These are phyloP conservation scores for Scleroderma bovista DNA, from an alignment of 768 basidiomycete species.

Conservation along the genomic window DNA sequence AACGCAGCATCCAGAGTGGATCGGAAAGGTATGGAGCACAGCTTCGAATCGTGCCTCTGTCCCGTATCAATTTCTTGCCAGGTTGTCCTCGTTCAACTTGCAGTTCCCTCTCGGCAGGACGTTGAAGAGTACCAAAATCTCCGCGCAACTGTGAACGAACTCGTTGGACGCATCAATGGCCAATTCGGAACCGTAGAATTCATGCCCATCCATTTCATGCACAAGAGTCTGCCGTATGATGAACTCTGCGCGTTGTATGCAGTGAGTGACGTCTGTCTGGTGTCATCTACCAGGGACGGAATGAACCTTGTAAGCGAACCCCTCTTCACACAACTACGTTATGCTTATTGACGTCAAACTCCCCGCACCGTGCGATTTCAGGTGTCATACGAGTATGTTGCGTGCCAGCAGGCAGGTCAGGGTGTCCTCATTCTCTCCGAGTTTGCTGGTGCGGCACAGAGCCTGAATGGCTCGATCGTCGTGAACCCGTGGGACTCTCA, in stretches of 20 bases:
- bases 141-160: slow-evolving; percentile 91
- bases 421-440: slow-evolving; percentile 98
- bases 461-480: slow-evolving; percentile 90
- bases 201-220: slow-evolving; percentile 99
- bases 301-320: slow-evolving; percentile 85
- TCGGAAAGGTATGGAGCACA: slow-evolving; percentile 76
- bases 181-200: slow-evolving; percentile 99
- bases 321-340: background rate
- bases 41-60: background rate
- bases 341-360: slow-evolving; percentile 4
- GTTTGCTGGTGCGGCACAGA: slow-evolving; percentile 96
- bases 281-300: slow-evolving; percentile 92
- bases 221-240: slow-evolving; percentile 88
- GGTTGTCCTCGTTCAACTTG: slow-evolving; percentile 95
- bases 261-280: slow-evolving; percentile 91
- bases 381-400: slow-evolving; percentile 99
- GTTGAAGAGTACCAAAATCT: slow-evolving; percentile 99
- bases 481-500: slow-evolving; percentile 99
- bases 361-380: slow-evolving; percentile 24
- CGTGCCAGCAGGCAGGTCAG: slow-evolving; percentile 87
- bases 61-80: slow-evolving; percentile 23
- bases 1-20: slow-evolving; percentile 97
- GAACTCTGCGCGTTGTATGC: slow-evolving; percentile 98
- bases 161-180: slow-evolving; percentile 97
- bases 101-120: slow-evolving; percentile 95